Evolutionary conservation across 2,329 filamentous ascomycete genomes (phyloP).

Genomic region (Mariannaea elegans): DNA sequence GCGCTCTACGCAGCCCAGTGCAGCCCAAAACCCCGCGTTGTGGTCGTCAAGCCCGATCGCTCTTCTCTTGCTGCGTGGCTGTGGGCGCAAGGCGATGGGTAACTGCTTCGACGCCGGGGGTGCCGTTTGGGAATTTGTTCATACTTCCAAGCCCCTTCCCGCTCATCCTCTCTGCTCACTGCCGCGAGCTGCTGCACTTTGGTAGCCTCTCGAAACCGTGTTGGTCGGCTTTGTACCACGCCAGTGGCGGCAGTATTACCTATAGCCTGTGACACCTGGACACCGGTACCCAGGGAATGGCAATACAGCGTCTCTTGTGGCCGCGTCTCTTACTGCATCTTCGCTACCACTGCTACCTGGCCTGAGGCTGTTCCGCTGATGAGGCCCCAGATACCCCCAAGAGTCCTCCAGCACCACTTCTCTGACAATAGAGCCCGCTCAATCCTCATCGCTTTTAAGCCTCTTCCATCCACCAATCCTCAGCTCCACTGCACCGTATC

Average conservation of each 20-base stretch:
- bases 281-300: conserved; percentile 42
- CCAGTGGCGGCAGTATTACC: conserved; percentile 40
- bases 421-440: conserved; percentile 63
- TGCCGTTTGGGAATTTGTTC: conserved; percentile 24
- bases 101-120: conserved; percentile 34
- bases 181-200: conserved; percentile 36
- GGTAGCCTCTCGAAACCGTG: conserved; percentile 41
- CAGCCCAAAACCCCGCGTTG: conserved; percentile 24
- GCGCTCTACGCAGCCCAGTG: conserved; percentile 16
- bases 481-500: conserved; percentile 57
- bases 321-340: conserved; percentile 36
- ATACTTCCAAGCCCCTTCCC: conserved; percentile 25
- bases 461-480: conserved; percentile 61
- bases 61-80: conserved; percentile 29
- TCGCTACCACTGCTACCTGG: conserved; percentile 30
- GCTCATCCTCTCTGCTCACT: conserved; percentile 28
- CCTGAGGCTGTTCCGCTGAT: conserved; percentile 39
- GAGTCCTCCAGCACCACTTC: conserved; percentile 61
- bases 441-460: conserved; percentile 60
- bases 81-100: conserved; percentile 36
- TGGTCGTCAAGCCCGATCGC: conserved; percentile 29
- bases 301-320: conserved; percentile 42
- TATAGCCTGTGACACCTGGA: conserved; percentile 41
- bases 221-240: conserved; percentile 38
- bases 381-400: conserved; percentile 60